Evolutionary conservation across 1,284 basidiomycete species (phyloP), one percentile per base, ranked within the genome.

Genomic region (Malassezia dermatis): DNA sequence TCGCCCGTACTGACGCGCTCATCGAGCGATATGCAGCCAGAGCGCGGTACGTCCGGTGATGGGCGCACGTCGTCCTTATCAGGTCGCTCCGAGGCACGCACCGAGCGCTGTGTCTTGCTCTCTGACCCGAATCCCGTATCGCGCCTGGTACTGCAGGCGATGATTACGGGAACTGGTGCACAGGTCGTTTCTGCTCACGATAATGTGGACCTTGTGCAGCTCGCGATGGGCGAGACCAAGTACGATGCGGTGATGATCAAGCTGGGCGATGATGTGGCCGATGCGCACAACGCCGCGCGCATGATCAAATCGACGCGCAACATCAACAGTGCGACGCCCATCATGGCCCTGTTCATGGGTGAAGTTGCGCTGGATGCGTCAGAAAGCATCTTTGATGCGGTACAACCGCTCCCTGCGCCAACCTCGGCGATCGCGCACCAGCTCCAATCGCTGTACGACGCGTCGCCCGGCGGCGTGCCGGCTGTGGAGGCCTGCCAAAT

Each of bases 231-330:
- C 46, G 89, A 90, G 86, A 88, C 88, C 75, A 79, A 87, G 82
- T 63, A 41, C 56, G 77, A 76, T 3, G 85, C 71, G 39, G 87
- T 90, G 66, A 79, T 90, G 64, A 87, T 89, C 84, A 88, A 89
- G 69, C 78, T 89, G 56, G 84, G 89, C 62, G 88, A 90, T 84
- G 88, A 88, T 66, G 85, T 88, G 63, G 87, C 93, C 63, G 87
- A 90, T 69, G 89, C 89, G 40, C 88, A 93, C 77, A 85, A 86
- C 63, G 89, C 89, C 39, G 88, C 89, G 24, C 81, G 86, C 60
- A 91, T 91, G 77, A 89, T 94, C 78, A 89, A 88, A 79, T 88
- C 83, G 67, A 91, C 89, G n/a, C 86, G 87, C 71, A 88, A 88
- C 78, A 86, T 84, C 79, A 93, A 93, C 68, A 83, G 84, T 42